Base-by-base conservation (phyloP, 805 yeast species). In the Candida ficus region DNA sequence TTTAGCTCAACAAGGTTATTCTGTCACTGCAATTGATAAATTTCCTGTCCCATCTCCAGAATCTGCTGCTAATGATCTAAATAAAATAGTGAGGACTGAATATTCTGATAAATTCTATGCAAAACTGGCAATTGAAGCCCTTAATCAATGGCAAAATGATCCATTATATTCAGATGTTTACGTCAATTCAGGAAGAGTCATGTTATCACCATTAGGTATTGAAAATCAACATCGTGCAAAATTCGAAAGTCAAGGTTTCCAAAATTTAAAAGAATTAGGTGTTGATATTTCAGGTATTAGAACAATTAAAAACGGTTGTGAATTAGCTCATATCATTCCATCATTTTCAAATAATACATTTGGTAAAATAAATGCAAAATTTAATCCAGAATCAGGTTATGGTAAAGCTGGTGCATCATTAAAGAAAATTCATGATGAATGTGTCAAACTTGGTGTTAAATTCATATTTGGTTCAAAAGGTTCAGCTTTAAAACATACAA, bases 51-150 rank as follows among this genome's bases (percentile, higher is more conserved):
- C 76, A 5, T 68, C 75, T 2, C 65, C 67, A 2, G 56, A 61
- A 54, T 66, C 76, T 3, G 76, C 78, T 22, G 68, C 76, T 9
- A 64, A 62, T 40, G 80, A 74, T 45, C 60, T 61, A 38, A 73
- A 73, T 48, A 72, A 74, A 49, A 72, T 74, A 35, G 63, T 74
- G 13, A 57, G 78, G 36, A 60, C 71, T 0, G 78, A 73, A 46
- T 73, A 74, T 45, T 53, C 64, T 5, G 74, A 71, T 39, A 31
- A 56, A 23, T 50, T 60, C n/a, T 72, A 73, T 42, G 55, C 75
- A 5, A 56, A 57, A 34, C 44, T 74, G 48, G 60, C 73, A 4
- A 58, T 70, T 4, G 78, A 74, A 47, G 76, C 78, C 3, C 50
- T 69, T 31, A 40, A 53, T 9, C 41, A 53, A 39, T 71, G 75